Percentiles rank a stretch among this genome's conserved stretches.
These are phyloP conservation scores for Tritrichomonas foetus DNA, from an alignment of 208 protist species.

Conservation along the genomic window DNA sequence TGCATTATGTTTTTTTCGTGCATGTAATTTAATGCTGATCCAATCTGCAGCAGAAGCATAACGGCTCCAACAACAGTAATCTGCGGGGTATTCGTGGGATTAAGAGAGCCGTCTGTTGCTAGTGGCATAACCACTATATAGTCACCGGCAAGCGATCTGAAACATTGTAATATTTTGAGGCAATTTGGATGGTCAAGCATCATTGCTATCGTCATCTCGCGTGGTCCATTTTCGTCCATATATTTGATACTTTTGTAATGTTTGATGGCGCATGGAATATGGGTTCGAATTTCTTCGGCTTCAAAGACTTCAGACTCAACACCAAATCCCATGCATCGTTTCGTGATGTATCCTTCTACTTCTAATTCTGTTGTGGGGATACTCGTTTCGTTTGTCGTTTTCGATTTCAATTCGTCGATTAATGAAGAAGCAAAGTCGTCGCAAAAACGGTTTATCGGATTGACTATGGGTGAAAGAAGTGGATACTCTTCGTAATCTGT, in stretches of 20 bases:
- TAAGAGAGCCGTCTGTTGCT: background rate
- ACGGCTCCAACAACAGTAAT: background rate
- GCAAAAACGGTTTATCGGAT: conserved; percentile 1
- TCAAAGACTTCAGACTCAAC: background rate
- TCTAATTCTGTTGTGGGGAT: background rate
- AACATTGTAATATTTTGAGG: background rate
- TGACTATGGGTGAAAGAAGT: background rate
- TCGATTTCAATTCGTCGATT: background rate
- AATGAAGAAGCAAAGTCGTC: background rate
- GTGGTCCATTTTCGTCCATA: background rate
- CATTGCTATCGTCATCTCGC: background rate
- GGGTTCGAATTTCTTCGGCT: background rate
- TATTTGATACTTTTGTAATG: background rate
- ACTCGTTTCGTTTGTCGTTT: background rate
- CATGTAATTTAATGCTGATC: background rate
- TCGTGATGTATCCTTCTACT: background rate
- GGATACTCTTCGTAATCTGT: background rate
- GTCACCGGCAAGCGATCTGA: background rate
- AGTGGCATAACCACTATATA: background rate
- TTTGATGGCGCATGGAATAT: background rate
- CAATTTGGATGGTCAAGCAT: background rate
- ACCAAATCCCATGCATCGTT: background rate
- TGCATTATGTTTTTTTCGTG: background rate
- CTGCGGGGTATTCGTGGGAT: background rate
- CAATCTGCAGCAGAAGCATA: background rate